Conservation (phyloP, 2,329 filamentous ascomycete species). For the Aspergillus neoniger region DNA sequence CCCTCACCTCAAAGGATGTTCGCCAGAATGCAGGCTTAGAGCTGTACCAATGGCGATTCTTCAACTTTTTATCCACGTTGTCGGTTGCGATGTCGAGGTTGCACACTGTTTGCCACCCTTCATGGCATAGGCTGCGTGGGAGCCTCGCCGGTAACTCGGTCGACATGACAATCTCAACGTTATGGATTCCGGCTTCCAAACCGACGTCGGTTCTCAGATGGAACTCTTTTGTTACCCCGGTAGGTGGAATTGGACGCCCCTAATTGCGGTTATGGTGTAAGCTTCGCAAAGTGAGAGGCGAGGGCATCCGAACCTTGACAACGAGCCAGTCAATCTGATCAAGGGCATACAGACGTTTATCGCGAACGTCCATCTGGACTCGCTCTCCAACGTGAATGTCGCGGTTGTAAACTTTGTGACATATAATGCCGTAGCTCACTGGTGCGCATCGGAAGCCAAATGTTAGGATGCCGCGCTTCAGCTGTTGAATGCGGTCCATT, state of each 20-base stretch:
- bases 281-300: too few species aligned
- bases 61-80: slow-evolving; percentile 34
- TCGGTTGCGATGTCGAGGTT: slow-evolving; percentile 31
- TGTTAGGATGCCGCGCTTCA: slow-evolving; percentile 28
- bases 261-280: too few species aligned
- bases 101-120: slow-evolving; percentile 32
- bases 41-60: slow-evolving; percentile 41
- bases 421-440: slow-evolving; percentile 40
- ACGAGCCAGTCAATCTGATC: slow-evolving; percentile 42
- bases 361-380: slow-evolving; percentile 32
- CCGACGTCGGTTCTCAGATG: slow-evolving; percentile 28
- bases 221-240: slow-evolving; percentile 30
- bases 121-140: slow-evolving; percentile 26
- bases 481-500: slow-evolving; percentile 35
- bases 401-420: slow-evolving; percentile 34
- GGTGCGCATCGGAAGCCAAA: slow-evolving; percentile 37
- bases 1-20: slow-evolving; percentile 34
- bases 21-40: slow-evolving; percentile 33
- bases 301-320: slow-evolving; percentile 24
- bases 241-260: slow-evolving; percentile 25
- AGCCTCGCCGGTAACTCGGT: slow-evolving; percentile 23
- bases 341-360: slow-evolving; percentile 34
- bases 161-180: slow-evolving; percentile 39
- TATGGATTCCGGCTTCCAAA: slow-evolving; percentile 27
- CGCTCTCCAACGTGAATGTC: slow-evolving; percentile 30